Evolutionary conservation across 2,329 filamentous ascomycete species (phyloP), one percentile per base, ranked within the genome.

Genomic region (Aspergillus bombycis): DNA sequence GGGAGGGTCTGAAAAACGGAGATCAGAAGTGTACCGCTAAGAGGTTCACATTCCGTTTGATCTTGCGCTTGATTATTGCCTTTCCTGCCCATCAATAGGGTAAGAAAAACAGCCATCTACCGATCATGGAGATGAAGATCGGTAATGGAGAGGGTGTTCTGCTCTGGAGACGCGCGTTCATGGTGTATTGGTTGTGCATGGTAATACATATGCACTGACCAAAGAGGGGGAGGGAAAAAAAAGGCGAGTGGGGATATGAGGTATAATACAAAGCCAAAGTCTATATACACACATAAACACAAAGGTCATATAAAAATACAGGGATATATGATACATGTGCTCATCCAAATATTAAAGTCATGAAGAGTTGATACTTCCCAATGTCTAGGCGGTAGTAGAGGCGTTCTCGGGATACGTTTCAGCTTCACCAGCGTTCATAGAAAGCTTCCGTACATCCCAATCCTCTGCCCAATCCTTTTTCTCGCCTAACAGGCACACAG

Each of bases 381-480:
- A 26, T 38, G n/a, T 48, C 56, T 75, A 72, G 64, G 70, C 60
- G 60, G 69, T 65, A 64, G 69, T 62, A 72, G 75, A 55, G 50
- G 58, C 65, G 63, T 67, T 63, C 26, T 66, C 64, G 6, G 63
- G 54, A 23, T 72, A 72, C 8, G 72, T 72, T 74, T 53, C 68
- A 36, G 62, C 81, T 61, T 85, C 82, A 63, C 88, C 62, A 52
- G 64, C 65, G 12, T 72, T 82, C 73, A 94, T 89, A 8, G 84
- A 86, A 80, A 97, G 88, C 75, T 94, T 91, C 65, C 87, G 86
- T 30, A 93, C 82, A 59, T 87, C 85, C 94, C 94, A 98, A 28
- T 82, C 84, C 68, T 92, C 89, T 30, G 90, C 86, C 89, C 92
- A 97, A 12, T 89, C 84, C 76, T 91, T 92, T 81, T 89, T 91